Evolutionary conservation across 805 yeast species (phyloP), one percentile per base, ranked within the genome.

Genomic region (Saccharomycopsis malanga): DNA sequence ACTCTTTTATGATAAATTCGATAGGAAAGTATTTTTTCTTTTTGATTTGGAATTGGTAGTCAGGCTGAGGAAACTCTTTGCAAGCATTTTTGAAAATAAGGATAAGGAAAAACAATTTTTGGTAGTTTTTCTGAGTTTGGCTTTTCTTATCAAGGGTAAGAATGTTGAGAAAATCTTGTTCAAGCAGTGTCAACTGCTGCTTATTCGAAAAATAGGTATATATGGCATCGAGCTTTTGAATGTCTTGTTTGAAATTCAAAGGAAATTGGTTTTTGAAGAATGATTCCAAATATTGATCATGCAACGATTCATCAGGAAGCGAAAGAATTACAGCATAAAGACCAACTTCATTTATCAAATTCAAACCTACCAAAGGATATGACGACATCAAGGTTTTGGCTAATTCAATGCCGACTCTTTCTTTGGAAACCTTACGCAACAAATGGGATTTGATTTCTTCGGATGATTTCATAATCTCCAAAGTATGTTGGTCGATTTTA

Each of bases 341-440:
- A 0, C 70, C 69, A 12, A 79, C 76, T 34, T 71, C 66, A 41
- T 72, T 72, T 34, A 89, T 68, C 50, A 84, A 61, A 20, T 69
- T 62, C 48, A 88, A 63, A 0, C 93, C 96, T 51, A 76, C 71
- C 0, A 70, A 62, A 0, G 89, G 85, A 56, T 81, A 71, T 5
- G 66, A 58, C 4, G 88, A 77, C n/a, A 64, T 63, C n/a, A 91
- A 66, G 34, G 83, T 83, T 62, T 93, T 93, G 39, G 73, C 80
- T 42, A 89, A 62, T 59, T 93, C 98, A 4, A 77, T 79, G 2
- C 96, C 97, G 15, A 93, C 79, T 53, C 98, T 72, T 62, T 93
- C 98, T 45, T 93, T 72, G 48, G 95, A 85, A 42, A 93, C 88
- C 58, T 93, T 93, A 24, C 73, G 70, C 17, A 71, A 62, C 41